Conservation (phyloP, 306 rosid species). For the Cicer yamashitae region DNA sequence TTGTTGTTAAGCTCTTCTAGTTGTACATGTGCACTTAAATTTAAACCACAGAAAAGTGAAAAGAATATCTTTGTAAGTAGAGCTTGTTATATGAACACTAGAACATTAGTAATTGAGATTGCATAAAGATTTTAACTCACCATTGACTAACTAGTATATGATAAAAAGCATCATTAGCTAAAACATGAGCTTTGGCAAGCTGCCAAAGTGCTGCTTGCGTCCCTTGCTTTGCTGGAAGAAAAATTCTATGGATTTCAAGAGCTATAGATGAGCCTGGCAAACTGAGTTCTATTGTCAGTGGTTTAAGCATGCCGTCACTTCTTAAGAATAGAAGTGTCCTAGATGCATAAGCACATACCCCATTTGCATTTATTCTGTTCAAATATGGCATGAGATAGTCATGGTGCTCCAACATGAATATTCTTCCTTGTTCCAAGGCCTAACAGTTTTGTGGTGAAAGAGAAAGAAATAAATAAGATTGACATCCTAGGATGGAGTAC, state of each 20-base stretch:
- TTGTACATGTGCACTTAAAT: background rate
- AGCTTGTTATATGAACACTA: background rate
- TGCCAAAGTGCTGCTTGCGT: slow-evolving; percentile 77
- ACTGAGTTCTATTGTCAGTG: slow-evolving; percentile 75
- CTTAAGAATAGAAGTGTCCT: slow-evolving; percentile 70
- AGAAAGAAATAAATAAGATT: slow-evolving; percentile 7
- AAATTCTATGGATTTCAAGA: slow-evolving; percentile 46
- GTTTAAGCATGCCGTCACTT: slow-evolving; percentile 66
- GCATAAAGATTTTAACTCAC: slow-evolving; percentile 53
- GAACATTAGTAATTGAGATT: slow-evolving; percentile 21
- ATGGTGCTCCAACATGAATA: slow-evolving; percentile 76
- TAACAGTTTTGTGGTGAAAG: slow-evolving; percentile 36
- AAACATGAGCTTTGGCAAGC: slow-evolving; percentile 76
- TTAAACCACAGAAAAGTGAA: background rate
- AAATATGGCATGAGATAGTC: slow-evolving; percentile 71
- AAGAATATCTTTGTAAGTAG: too few species aligned
- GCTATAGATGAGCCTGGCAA: slow-evolving; percentile 47
- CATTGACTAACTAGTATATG: slow-evolving; percentile 81
- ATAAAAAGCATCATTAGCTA: slow-evolving; percentile 65
- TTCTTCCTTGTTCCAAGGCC: slow-evolving; percentile 61
- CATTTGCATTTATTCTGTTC: slow-evolving; percentile 58
- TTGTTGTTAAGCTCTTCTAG: too few species aligned
- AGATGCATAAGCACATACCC: slow-evolving; percentile 65
- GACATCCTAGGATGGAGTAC: background rate
- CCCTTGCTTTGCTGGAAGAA: slow-evolving; percentile 63